Evolutionary conservation across 345 rosid genomes (phyloP), one percentile per base, ranked within the genome.

Genomic region (Heritiera fomes): DNA sequence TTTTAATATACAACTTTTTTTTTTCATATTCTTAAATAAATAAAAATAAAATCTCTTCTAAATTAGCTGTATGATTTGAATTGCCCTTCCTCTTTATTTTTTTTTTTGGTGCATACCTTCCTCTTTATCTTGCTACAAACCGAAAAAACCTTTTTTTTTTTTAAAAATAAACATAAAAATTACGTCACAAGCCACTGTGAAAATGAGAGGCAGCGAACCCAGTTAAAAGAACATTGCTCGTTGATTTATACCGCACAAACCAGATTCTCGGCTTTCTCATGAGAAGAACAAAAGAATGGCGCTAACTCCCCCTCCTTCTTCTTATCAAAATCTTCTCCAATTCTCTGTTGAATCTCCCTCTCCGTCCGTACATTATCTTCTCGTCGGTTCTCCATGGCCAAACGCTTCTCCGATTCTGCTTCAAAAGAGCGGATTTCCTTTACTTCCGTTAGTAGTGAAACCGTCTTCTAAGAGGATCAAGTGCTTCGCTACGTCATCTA

Each of bases 401-500:
- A 61, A 79, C 43, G 43, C 85, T 66, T 77, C 86, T 65, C 0
- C 81, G 23, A 64, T 86, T 64, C 73, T 81, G 40, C 79, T 81
- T 17, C 83, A 73, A 45, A 87, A 77, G 28, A 28, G 80, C 77
- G 75, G 76, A 55, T 4, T 83, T 80, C 85, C 86, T 40, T 71
- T 83, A 73, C 49, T 62, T 70, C 84, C 87, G 1, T 82, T 86
- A 7, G 71, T 87, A 1, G 66, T 82, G 1, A 87, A 76, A 71
- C 53, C 77, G 41, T 82, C 87, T 12, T 79, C 84, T 72, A 86
- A 83, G 80, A 83, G 83, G 17, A 82, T 70, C 43, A 70, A 82
- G 71, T 92, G 93, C 67, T 81, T 83, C 40, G 84, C 93, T 1
- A 86, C 89, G 23, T 85, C 98, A 11, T 77, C 88, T 0, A 87